These are phyloP conservation scores for Fusarium metavorans DNA, from an alignment of 2,329 filamentous ascomycete genomes.

Conservation along the genomic window DNA sequence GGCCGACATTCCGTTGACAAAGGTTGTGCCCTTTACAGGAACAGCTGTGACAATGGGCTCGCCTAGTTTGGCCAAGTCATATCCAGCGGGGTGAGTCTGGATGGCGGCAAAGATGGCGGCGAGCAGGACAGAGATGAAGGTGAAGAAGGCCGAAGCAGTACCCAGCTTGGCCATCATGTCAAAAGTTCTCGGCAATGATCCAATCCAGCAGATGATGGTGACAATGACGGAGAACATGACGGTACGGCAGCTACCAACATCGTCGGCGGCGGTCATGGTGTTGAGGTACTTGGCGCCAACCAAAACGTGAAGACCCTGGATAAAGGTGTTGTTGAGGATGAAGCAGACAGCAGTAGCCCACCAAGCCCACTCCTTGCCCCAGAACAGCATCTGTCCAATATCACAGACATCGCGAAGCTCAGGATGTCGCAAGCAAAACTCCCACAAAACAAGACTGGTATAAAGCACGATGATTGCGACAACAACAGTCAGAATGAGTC, in stretches of 20 bases:
- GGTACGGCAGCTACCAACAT: constrained; percentile 75
- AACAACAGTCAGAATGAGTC: constrained; percentile 82
- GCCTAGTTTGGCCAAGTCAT: constrained; percentile 65
- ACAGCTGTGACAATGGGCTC: constrained; percentile 76
- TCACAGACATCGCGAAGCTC: constrained; percentile 94
- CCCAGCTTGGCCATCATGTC: constrained; percentile 82
- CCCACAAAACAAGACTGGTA: constrained; percentile 74
- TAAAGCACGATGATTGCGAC: constrained; percentile 85
- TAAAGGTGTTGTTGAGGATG: constrained; percentile 92
- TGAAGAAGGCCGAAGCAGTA: constrained; percentile 85
- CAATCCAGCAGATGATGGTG: constrained; percentile 79
- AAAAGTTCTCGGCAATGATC: constrained; percentile 88
- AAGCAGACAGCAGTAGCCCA: constrained; percentile 85
- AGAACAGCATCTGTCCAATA: constrained; percentile 95
- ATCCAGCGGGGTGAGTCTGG: constrained; percentile 78
- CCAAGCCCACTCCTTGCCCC: constrained; percentile 81
- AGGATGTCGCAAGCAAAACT: constrained; percentile 90
- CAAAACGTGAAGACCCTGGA: constrained; percentile 84
- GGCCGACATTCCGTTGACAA: constrained; percentile 84
- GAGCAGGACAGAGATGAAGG: constrained; percentile 87
- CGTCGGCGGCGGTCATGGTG: constrained; percentile 80
- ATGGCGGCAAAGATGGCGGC: constrained; percentile 86
- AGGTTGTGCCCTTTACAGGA: constrained; percentile 78
- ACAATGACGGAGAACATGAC: constrained; percentile 83
- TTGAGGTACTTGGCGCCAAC: constrained; percentile 90